Evolutionary conservation across 495 filamentous ascomycete species (phyloP).

Genomic region (Aspergillus mulundensis): DNA sequence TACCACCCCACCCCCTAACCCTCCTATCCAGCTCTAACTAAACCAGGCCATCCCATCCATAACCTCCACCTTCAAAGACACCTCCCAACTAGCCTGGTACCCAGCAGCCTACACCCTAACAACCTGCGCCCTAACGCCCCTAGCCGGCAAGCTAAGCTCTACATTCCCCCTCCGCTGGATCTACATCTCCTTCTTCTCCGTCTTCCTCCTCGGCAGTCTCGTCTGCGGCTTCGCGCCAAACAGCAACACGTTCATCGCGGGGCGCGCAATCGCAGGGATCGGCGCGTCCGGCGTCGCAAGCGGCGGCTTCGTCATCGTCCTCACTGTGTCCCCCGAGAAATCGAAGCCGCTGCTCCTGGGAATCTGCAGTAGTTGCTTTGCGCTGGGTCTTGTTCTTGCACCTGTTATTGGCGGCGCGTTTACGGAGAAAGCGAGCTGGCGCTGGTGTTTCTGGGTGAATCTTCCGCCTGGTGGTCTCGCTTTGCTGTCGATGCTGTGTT

Average conservation of each 20-base stretch:
- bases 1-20: too few relatives aligned
- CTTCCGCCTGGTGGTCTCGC: constrained; percentile 3
- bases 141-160: background rate
- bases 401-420: constrained; percentile 6
- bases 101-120: too few relatives aligned
- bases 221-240: constrained; percentile 1
- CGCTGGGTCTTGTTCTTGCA: background rate
- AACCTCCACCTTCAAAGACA: too few relatives aligned
- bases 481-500: too few relatives aligned
- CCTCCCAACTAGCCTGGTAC: too few relatives aligned
- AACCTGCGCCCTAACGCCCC: background rate
- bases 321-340: background rate
- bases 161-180: constrained; percentile 2
- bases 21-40: too few relatives aligned
- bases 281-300: constrained; percentile 5
- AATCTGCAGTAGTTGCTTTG: constrained; percentile 7
- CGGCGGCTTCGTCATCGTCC: constrained; percentile 3
- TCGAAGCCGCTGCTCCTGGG: background rate
- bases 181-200: background rate
- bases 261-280: constrained; percentile 3
- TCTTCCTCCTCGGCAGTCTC: background rate
- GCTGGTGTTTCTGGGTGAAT: background rate
- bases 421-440: background rate
- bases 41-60: too few relatives aligned
- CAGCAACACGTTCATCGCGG: background rate